Percentiles rank a stretch among this genome's conserved stretches.
These are phyloP conservation scores for Phaeosphaeriaceae sp. DNA, from an alignment of 2,329 filamentous ascomycete species.

Conservation along the genomic window DNA sequence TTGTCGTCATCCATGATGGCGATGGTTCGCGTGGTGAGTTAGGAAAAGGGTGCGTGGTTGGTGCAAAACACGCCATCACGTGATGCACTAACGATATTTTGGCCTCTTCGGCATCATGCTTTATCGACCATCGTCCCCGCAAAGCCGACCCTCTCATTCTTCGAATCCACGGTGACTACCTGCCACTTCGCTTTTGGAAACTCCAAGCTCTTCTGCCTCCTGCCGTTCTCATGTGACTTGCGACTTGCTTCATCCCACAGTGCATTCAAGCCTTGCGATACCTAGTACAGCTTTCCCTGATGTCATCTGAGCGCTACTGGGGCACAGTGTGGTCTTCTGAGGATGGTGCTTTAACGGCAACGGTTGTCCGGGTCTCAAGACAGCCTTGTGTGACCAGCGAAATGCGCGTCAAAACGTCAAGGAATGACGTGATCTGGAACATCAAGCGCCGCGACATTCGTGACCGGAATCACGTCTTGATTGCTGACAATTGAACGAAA, in stretches of 20 bases:
- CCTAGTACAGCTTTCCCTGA: no score
- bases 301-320: no score
- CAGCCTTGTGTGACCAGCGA: neutral
- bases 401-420: neutral
- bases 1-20: slow-evolving; percentile 24
- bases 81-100: neutral
- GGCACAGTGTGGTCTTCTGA: neutral
- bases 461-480: slow-evolving; percentile 7
- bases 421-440: neutral
- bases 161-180: no score
- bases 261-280: no score
- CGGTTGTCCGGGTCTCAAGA: no score
- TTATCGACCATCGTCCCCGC: neutral
- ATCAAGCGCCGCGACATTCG: slow-evolving; percentile 1
- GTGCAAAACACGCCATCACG: neutral
- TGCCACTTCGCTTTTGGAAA: no score
- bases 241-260: no score
- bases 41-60: neutral
- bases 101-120: neutral
- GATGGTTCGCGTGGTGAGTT: neutral
- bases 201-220: no score
- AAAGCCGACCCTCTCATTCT: no score
- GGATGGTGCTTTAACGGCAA: neutral
- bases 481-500: slow-evolving; percentile 5
- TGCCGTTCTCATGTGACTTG: no score